Base-by-base conservation (phyloP, 495 filamentous ascomycete species). In the Tuber melanosporum region DNA sequence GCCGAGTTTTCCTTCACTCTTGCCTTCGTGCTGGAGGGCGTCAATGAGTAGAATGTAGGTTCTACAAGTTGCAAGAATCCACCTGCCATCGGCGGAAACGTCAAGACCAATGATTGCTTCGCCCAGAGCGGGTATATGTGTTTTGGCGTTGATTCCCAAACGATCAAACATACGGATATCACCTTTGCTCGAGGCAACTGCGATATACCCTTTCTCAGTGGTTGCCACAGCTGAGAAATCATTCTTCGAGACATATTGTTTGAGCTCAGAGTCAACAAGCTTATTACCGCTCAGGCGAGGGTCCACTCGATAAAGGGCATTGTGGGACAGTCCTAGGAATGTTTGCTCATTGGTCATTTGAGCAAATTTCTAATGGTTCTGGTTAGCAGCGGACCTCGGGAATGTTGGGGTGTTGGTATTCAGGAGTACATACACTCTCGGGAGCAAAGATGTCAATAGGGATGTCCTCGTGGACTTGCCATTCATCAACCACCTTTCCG, bases 401-500 rank as follows among this genome's bases (percentile, higher is more conserved):
- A 52, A 10, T 70, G 41, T 44, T 62, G 71, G 5, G 20, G 4
- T 72, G 57, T 72, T n/a, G 36, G 39, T 22, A 43, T 41, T 71
- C 44, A 22, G 26, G n/a, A 52, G 46, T 36, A 84, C 86, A 83
- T 85, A 91, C 90, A 71, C 90, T 97, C 83, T 97, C 95, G 5
- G 96, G 95, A 7, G 91, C 93, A 85, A 98, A 97, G 9, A 91
- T 93, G 32, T 91, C 90, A 73, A 99, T 93, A 0, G 92, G 89
- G 75, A 99, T 98, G 85, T 99, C 93, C 75, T 99, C 94, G 81
- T 99, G 95, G n/a, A 99, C 89, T 80, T 97, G 98, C 95, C 95
- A 99, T 85, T 99, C 96, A 83, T 99, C 96, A 3, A 98, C 93
- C n/a, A 99, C 92, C 86, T 97, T 98, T 74, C 95, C 95, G 82